Conservation (phyloP, 805 yeast species). For the Pichia sporocuriosa region DNA sequence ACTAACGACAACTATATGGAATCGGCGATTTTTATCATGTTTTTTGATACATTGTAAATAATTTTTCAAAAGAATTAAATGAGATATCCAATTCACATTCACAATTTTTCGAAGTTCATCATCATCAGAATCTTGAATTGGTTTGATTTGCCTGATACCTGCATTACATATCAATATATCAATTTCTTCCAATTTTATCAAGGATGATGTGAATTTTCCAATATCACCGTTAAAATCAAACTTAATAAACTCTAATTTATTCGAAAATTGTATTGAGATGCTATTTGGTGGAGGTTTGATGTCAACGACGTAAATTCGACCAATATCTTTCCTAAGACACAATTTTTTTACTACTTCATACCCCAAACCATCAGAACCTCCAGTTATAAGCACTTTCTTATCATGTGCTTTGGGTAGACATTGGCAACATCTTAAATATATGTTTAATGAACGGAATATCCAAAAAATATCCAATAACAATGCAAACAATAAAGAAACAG, state of each 20-base stretch:
- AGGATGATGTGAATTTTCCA: slow-evolving; percentile 25
- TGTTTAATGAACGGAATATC: slow-evolving; percentile 18
- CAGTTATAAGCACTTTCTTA: slow-evolving; percentile 28
- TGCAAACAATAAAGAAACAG: neutral
- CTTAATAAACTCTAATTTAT: slow-evolving; percentile 21
- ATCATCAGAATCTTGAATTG: slow-evolving; percentile 24
- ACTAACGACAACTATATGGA: slow-evolving; percentile 38
- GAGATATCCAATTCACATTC: slow-evolving; percentile 38
- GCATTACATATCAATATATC: slow-evolving; percentile 42
- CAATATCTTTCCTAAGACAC: slow-evolving; percentile 2
- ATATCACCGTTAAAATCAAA: slow-evolving; percentile 21
- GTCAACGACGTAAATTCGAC: slow-evolving; percentile 31
- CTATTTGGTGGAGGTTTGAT: slow-evolving; percentile 18
- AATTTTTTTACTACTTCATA: slow-evolving; percentile 28
- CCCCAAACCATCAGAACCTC: slow-evolving; percentile 50
- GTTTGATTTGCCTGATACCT: slow-evolving; percentile 36
- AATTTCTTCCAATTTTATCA: slow-evolving; percentile 7
- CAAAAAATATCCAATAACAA: slow-evolving; percentile 16
- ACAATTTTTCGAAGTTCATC: slow-evolving; percentile 28
- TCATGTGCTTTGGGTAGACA: neutral
- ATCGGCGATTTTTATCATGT: slow-evolving; percentile 15
- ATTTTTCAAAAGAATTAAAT: slow-evolving; percentile 35
- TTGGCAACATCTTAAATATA: neutral
- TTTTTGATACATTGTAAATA: slow-evolving; percentile 19
- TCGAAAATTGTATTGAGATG: no score